These are phyloP conservation scores for Ploettnerulaceae sp. DNA, from an alignment of 2,329 filamentous ascomycete species.

Conservation along the genomic window DNA sequence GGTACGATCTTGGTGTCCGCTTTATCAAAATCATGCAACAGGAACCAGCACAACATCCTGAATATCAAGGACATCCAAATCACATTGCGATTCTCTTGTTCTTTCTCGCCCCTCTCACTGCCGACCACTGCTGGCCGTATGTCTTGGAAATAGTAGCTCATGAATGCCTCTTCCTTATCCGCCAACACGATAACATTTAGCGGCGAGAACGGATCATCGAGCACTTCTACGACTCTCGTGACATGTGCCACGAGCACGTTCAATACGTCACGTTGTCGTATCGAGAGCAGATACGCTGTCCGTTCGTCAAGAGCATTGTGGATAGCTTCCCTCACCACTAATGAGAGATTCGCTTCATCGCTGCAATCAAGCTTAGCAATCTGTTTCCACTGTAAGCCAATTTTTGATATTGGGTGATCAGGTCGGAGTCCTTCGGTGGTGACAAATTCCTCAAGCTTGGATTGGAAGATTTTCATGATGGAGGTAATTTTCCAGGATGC, in stretches of 20 bases:
- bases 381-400: constrained; percentile 18
- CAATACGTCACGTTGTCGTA: constrained; percentile 23
- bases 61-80: constrained; percentile 54
- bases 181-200: constrained; percentile 38
- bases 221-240: constrained; percentile 38
- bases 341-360: constrained; percentile 23
- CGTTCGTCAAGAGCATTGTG: constrained; percentile 27
- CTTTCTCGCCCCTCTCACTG: constrained; percentile 23
- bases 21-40: constrained; percentile 53
- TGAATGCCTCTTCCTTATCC: constrained; percentile 45
- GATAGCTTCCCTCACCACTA: constrained; percentile 28
- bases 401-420: constrained; percentile 15
- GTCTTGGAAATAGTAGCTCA: constrained; percentile 47
- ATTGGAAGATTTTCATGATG: constrained; percentile 31
- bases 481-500: constrained; percentile 29
- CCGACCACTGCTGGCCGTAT: constrained; percentile 41
- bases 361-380: constrained; percentile 17
- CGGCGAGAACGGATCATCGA: constrained; percentile 39
- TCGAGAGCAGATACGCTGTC: constrained; percentile 23
- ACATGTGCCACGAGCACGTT: constrained; percentile 28
- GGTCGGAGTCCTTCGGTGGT: constrained; percentile 6
- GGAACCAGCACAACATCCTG: constrained; percentile 54
- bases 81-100: constrained; percentile 30
- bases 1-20: constrained; percentile 49
- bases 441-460: constrained; percentile 19